phyloP scores from a whole-genome alignment of 495 filamentous ascomycete genomes.

The Echria macrotheca region DNA sequence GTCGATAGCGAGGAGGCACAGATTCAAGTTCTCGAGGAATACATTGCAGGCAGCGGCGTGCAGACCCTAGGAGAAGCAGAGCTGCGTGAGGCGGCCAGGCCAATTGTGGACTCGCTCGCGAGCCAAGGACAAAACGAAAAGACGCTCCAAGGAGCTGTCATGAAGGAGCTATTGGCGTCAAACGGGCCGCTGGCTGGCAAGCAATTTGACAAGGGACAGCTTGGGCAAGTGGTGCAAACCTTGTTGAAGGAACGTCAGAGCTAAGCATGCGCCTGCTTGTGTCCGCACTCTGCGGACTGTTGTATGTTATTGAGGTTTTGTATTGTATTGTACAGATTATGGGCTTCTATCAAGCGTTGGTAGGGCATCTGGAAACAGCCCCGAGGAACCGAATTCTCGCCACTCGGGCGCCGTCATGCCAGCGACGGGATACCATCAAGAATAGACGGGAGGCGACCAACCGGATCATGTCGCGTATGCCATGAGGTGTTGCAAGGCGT shows the following conservation, averaged over 20 bases:
- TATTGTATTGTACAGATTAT: too few relatives aligned
- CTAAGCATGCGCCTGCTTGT: not conserved
- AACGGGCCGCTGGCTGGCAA: constrained; percentile 36
- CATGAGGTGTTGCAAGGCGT: too few relatives aligned
- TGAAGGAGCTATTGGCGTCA: constrained; percentile 33
- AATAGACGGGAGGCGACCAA: too few relatives aligned
- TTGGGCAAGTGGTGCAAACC: constrained; percentile 28
- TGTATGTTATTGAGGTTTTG: too few relatives aligned
- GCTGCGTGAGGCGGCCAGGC: constrained; percentile 34
- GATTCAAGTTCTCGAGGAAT: constrained; percentile 43
- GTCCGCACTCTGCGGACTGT: too few relatives aligned
- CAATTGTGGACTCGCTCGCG: constrained; percentile 24
- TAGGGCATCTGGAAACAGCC: too few relatives aligned
- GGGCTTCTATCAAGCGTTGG: too few relatives aligned
- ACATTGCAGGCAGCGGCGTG: constrained; percentile 40
- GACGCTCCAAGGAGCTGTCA: constrained; percentile 24
- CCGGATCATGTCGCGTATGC: too few relatives aligned
- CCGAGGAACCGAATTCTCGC: too few relatives aligned
- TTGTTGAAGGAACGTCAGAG: constrained; percentile 6
- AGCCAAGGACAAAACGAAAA: constrained; percentile 22
- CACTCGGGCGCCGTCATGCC: too few relatives aligned
- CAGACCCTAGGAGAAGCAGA: constrained; percentile 35
- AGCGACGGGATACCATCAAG: too few relatives aligned
- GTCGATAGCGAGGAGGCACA: constrained; percentile 50
- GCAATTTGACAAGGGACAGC: constrained; percentile 29